phyloP scores from a whole-genome alignment of 768 basidiomycete species.

The Hygrocybe punicea region DNA sequence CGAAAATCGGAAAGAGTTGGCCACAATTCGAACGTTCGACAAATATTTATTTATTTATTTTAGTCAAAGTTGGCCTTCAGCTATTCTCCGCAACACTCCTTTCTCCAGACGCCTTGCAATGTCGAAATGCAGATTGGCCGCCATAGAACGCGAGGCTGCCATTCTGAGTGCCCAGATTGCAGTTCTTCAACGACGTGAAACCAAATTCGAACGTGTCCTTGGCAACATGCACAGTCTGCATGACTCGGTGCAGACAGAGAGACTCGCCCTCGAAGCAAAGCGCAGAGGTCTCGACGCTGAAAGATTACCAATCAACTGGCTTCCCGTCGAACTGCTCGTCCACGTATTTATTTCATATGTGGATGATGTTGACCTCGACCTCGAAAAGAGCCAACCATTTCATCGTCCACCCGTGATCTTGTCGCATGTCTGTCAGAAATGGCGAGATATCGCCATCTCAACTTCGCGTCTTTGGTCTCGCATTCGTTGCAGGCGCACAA shows the following conservation, averaged over 20 bases:
- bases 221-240: slow-evolving; percentile 40
- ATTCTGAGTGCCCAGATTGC: slow-evolving; percentile 39
- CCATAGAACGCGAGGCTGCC: slow-evolving; percentile 37
- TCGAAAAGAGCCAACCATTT: slow-evolving; percentile 24
- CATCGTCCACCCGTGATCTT: slow-evolving; percentile 37
- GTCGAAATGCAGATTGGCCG: no score
- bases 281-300: slow-evolving; percentile 36
- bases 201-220: slow-evolving; percentile 40
- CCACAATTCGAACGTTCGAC: no score
- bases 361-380: slow-evolving; percentile 24
- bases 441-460: slow-evolving; percentile 45
- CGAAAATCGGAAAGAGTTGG: no score
- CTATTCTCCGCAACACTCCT: no score
- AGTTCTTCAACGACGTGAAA: slow-evolving; percentile 36
- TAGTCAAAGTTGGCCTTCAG: no score
- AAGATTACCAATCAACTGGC: slow-evolving; percentile 48
- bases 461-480: slow-evolving; percentile 47
- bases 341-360: slow-evolving; percentile 38
- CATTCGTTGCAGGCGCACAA: slow-evolving; percentile 26
- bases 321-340: slow-evolving; percentile 47
- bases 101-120: no score
- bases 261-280: slow-evolving; percentile 26
- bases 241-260: slow-evolving; percentile 35
- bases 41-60: no score
- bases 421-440: slow-evolving; percentile 49